Base-by-base conservation (phyloP, 164 flowering plant genomes). In the Buxus sempervirens region DNA sequence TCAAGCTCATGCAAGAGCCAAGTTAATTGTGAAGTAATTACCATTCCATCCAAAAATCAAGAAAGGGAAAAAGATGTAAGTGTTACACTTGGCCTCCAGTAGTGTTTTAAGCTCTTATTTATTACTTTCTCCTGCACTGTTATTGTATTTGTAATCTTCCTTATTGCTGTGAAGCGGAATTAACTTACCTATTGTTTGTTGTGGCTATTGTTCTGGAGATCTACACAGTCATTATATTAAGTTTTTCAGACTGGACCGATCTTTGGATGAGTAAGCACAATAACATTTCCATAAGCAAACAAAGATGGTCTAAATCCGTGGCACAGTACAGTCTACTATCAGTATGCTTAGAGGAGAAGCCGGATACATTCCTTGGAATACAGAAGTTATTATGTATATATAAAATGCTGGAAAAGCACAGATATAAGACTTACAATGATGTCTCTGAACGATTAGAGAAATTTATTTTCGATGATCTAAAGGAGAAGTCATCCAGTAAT, bases 141-240 rank as follows among this genome's bases (percentile, higher is more conserved):
- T 20, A 15, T 10, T 54, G 4, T 20, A 1, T 20, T 49, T 24
- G 66, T 62, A 0, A n/a, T 71, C 42, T 82, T 82, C 71, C n/a
- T 22, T 28, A 27, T 24, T 41, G 20, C 13, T 0, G 26, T 66
- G 21, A 81, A 75, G 61, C 42, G 27, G 2, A 14, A n/a, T 0
- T 62, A 27, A 82, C 83, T 18, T 83, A 79, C 62, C 68, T 70
- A 4, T 65, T 85, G 78, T 75, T 81, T 9, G 2, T 55, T 9
- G 86, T 83, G 18, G 86, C 83, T 9, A 28, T 85, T 19, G 71
- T 58, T 41, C 68, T 85, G 5, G 86, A 85, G 60, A 4, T 68
- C 3, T 65, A 71, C 14, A 69, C 85, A 26, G 7, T 80, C 19
- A 1, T 73, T 54, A 76, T 64, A 75, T 49, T 78, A 6, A 5